A percentile compares a stretch with the other conserved stretches of the same genome.
These are phyloP conservation scores for Suillus cothurnatus DNA, from an alignment of 768 basidiomycete species.

Conservation along the genomic window DNA sequence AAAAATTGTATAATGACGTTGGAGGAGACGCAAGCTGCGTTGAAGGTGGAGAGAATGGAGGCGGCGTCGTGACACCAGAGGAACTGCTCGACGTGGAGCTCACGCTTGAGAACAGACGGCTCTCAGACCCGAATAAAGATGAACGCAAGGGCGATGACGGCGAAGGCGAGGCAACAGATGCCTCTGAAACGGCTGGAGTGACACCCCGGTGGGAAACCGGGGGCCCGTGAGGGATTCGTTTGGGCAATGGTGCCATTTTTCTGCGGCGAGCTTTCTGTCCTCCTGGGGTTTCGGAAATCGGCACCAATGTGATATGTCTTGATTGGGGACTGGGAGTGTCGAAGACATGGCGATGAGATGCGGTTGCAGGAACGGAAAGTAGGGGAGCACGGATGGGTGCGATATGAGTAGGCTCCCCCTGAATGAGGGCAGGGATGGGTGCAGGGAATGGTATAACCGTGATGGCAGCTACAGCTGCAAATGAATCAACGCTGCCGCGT, in stretches of 20 bases:
- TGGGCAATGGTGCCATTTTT: slow-evolving; percentile 29
- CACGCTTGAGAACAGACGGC: slow-evolving; percentile 4
- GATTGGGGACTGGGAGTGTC: slow-evolving; percentile 19
- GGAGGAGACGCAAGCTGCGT: background rate
- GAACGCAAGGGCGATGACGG: background rate
- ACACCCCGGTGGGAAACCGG: slow-evolving; percentile 16
- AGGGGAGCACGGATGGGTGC: slow-evolving; percentile 12
- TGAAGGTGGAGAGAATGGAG: slow-evolving; percentile 6
- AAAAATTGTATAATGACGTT: background rate
- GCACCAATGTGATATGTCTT: slow-evolving; percentile 19
- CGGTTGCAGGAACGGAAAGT: slow-evolving; percentile 7
- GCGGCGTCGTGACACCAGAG: background rate
- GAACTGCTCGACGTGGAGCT: slow-evolving; percentile 2
- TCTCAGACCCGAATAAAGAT: slow-evolving; percentile 5
- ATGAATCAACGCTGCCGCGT: background rate
- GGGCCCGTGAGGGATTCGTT: slow-evolving; percentile 23
- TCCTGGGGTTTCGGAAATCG: background rate
- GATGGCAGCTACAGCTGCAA: slow-evolving; percentile 14
- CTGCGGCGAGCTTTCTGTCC: background rate
- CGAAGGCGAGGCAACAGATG: slow-evolving; percentile 5
- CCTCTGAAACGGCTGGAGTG: slow-evolving; percentile 16
- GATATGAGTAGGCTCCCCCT: background rate
- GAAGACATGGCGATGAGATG: slow-evolving; percentile 19
- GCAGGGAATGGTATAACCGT: slow-evolving; percentile 19
- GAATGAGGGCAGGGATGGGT: slow-evolving; percentile 22